Conservation (phyloP, 2,329 filamentous ascomycete species). For the Claviceps capensis region DNA sequence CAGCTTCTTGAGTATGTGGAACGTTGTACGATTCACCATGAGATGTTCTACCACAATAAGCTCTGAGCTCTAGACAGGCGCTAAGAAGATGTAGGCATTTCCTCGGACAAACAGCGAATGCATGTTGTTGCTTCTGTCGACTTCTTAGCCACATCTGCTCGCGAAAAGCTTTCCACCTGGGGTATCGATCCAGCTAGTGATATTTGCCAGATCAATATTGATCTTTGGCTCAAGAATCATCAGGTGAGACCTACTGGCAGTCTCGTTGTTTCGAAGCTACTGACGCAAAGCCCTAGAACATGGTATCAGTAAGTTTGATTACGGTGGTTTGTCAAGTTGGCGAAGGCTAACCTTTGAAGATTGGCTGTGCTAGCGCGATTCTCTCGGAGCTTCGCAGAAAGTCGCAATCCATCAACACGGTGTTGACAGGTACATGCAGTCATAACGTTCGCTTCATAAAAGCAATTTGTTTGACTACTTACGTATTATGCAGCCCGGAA, state of each 20-base stretch:
- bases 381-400: slow-evolving; percentile 61
- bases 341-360: slow-evolving; percentile 21
- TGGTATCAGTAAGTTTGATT: slow-evolving; percentile 40
- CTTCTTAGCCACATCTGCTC: slow-evolving; percentile 1
- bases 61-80: slow-evolving; percentile 13
- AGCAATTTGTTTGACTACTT: slow-evolving; percentile 55
- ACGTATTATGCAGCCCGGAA: slow-evolving; percentile 71
- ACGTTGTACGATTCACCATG: background rate
- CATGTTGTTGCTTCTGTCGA: slow-evolving; percentile 1
- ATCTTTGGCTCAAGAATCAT: background rate
- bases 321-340: background rate
- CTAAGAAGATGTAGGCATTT: slow-evolving; percentile 1
- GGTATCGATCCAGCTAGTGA: background rate
- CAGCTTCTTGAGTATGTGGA: slow-evolving; percentile 16
- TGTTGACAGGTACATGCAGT: background rate
- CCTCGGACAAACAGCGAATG: background rate
- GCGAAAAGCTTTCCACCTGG: slow-evolving; percentile 1
- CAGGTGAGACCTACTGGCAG: background rate
- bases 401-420: slow-evolving; percentile 27
- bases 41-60: background rate
- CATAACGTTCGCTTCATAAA: background rate
- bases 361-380: slow-evolving; percentile 80
- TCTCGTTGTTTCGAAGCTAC: background rate
- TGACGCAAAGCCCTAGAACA: slow-evolving; percentile 58
- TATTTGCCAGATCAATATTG: background rate